Evolutionary conservation across 225 moss, liverwort and hornwort genomes (phyloP).

Genomic region (Polytrichum commune): DNA sequence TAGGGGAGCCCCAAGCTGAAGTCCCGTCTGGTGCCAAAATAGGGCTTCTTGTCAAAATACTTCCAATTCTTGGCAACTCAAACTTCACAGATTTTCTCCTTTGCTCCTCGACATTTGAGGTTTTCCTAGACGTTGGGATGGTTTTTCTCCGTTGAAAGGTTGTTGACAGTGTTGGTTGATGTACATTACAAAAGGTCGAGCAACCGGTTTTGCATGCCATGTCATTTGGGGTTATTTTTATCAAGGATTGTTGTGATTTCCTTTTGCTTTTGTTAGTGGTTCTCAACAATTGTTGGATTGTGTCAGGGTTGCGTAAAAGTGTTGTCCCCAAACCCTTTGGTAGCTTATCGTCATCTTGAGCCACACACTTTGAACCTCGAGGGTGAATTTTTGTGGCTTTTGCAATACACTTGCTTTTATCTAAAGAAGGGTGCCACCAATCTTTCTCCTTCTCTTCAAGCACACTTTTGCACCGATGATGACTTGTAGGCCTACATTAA

Average conservation of each 20-base stretch:
- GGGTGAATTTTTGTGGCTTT: not conserved
- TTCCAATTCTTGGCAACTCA: not conserved
- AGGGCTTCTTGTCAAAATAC: not conserved
- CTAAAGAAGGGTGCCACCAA: conserved; percentile 51
- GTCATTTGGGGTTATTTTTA: not conserved
- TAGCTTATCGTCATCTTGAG: not conserved
- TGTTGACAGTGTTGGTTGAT: too few relatives aligned
- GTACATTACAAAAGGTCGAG: not conserved
- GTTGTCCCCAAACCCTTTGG: conserved; percentile 19
- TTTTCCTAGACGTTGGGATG: too few relatives aligned
- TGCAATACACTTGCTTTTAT: conserved; percentile 15
- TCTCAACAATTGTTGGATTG: conserved; percentile 10
- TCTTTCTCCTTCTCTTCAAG: conserved; percentile 28
- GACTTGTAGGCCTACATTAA: conserved; percentile 38
- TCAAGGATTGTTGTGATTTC: not conserved
- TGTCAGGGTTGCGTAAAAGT: conserved; percentile 36
- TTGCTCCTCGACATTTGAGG: too few relatives aligned
- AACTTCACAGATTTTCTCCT: not conserved
- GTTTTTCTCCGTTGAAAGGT: too few relatives aligned
- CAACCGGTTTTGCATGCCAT: not conserved
- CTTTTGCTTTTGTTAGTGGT: not conserved
- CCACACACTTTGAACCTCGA: not conserved
- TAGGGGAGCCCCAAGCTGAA: conserved; percentile 15
- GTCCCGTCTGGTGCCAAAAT: not conserved
- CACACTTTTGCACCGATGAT: conserved; percentile 46